Conservation (phyloP, 345 rosid species). For the Eutrema heterophyllum region DNA sequence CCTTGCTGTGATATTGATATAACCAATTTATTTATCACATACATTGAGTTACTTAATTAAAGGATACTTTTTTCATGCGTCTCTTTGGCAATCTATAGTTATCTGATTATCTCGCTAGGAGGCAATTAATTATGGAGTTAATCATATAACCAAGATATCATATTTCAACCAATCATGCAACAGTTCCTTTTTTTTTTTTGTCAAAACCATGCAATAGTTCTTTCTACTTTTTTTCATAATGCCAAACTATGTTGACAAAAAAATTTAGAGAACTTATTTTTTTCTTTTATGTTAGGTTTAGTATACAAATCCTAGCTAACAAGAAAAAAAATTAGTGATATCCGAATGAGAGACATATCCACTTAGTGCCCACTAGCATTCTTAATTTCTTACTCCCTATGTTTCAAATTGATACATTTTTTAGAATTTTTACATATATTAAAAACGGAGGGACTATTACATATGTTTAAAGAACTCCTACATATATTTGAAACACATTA, state of each 20-base stretch:
- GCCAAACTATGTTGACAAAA: background rate
- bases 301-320: background rate
- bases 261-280: background rate
- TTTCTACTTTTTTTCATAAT: background rate
- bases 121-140: slow-evolving; percentile 14
- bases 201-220: background rate
- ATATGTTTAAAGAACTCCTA: background rate
- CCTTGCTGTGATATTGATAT: background rate
- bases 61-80: background rate
- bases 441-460: background rate
- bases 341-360: background rate
- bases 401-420: too few relatives aligned
- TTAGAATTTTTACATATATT: too few relatives aligned
- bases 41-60: background rate
- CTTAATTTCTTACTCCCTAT: too few relatives aligned
- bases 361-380: too few relatives aligned
- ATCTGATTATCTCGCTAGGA: slow-evolving; percentile 9
- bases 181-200: background rate
- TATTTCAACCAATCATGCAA: background rate
- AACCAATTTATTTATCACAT: background rate
- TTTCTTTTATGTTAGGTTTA: background rate
- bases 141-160: background rate
- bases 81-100: slow-evolving; percentile 11
- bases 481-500: background rate
- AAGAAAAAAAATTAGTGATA: background rate